Evolutionary conservation across 305 asterid species (phyloP).

Genomic region (Fraxinus sp.): DNA sequence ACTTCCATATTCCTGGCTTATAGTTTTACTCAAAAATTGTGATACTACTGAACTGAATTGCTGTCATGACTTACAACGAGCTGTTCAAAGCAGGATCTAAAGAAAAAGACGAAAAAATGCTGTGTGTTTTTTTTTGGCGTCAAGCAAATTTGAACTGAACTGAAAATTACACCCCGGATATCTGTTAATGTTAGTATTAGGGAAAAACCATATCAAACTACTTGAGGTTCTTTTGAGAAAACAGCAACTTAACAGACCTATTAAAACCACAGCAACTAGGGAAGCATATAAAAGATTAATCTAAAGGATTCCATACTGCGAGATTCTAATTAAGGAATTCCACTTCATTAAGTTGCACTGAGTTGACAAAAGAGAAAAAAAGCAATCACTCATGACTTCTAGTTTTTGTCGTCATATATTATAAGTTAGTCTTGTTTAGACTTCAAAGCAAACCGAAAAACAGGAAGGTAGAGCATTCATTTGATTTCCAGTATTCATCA

Average conservation of each 20-base stretch:
- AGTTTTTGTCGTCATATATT: not conserved
- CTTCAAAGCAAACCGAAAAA: not conserved
- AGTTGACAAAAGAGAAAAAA: not conserved
- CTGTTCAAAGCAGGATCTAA: not conserved
- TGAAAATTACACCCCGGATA: not conserved
- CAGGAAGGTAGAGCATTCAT: not conserved
- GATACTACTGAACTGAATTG: not conserved
- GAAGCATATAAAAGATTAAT: slow-evolving; percentile 9
- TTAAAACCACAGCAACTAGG: not conserved
- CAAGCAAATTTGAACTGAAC: not conserved
- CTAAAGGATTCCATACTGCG: not conserved
- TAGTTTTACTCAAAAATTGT: not conserved
- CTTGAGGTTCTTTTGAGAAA: not conserved
- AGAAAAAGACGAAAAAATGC: not conserved
- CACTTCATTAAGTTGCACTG: not conserved
- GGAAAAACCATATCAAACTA: not conserved
- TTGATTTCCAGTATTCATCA: not conserved
- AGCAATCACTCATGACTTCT: not conserved
- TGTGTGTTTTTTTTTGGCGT: not conserved
- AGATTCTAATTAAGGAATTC: not conserved
- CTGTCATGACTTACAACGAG: not conserved
- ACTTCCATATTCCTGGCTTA: not conserved
- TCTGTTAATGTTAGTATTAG: not conserved
- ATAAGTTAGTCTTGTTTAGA: not conserved
- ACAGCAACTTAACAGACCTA: not conserved